Percentiles rank a stretch among this genome's conserved stretches.
These are phyloP conservation scores for Aspergillus alliaceus DNA, from an alignment of 2,329 filamentous ascomycete species.

Conservation along the genomic window DNA sequence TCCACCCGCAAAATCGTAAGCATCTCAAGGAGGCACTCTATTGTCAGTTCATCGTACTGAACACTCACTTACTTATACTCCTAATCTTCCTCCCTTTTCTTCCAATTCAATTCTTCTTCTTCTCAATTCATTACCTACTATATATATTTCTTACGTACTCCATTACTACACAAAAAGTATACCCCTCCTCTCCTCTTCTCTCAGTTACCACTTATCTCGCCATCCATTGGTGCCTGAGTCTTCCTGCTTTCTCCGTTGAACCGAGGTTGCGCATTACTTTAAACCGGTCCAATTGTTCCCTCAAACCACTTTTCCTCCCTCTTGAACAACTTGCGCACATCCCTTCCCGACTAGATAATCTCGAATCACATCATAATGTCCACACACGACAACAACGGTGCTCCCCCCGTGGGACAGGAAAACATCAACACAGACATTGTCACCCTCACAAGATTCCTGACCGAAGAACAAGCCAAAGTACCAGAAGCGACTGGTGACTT, in stretches of 20 bases:
- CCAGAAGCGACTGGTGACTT: slow-evolving; percentile 97
- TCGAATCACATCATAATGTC: slow-evolving; percentile 32
- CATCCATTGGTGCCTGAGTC: not conserved
- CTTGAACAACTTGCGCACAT: slow-evolving; percentile 1
- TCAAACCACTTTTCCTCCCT: slow-evolving; percentile 1
- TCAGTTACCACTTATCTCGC: not conserved
- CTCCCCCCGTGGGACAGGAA: slow-evolving; percentile 62
- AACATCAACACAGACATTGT: slow-evolving; percentile 95
- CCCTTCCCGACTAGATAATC: not conserved
- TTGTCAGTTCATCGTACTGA: too few species aligned
- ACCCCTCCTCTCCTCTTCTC: not conserved
- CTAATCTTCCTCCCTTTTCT: too few species aligned
- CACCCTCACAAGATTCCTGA: slow-evolving; percentile 92
- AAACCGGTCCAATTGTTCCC: slow-evolving; percentile 2
- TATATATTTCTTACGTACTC: not conserved
- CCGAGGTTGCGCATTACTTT: slow-evolving; percentile 25
- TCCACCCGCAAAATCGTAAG: too few species aligned
- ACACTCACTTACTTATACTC: too few species aligned
- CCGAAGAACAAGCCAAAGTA: slow-evolving; percentile 91
- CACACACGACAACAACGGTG: slow-evolving; percentile 39
- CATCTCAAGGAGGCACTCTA: too few species aligned
- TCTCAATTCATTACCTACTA: too few species aligned
- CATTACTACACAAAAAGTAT: not conserved
- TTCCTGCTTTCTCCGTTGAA: slow-evolving; percentile 29
- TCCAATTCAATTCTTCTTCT: too few species aligned